Evolutionary conservation across 805 yeast genomes (phyloP), one percentile per base, ranked within the genome.

Genomic region (Metschnikowia reukaufii): DNA sequence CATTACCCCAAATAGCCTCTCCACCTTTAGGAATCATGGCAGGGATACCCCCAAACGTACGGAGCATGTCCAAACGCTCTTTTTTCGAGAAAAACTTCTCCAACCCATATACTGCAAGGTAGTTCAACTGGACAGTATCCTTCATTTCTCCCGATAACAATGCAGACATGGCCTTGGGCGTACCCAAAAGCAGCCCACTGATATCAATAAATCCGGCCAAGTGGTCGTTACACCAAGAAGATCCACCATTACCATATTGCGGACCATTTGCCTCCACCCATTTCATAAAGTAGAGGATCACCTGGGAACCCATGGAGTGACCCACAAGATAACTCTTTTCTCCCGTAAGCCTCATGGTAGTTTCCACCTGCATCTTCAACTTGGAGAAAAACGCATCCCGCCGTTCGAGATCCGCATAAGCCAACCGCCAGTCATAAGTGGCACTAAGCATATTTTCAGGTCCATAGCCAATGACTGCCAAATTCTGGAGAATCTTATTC

Each of bases 11-110:
- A 27, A 94, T 79, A 4, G 81, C 61, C 31, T 83, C 84, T 2
- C 97, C 98, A 36, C 99, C 99, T 64, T 92, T 94, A 17, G 99
- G 99, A 23, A 94, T 61, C 99, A 94, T 94, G 46, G 94, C 81
- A 13, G 97, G 90, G 39, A 94, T 74, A 10, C 98, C 98, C n/a
- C 96, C 96, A 75, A 88, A 92, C 1, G 92, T 76, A 52, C 89
- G 76, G 40, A 90, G 63, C 86, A 94, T 75, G 51, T 88, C 95
- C 6, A 89, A 81, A 55, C 99, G 79, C 67, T 92, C 99, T 50
- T 81, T 79, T 62, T 96, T 79, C 42, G 94, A 85, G 65, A 94
- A 90, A 67, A 94, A 94, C 68, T 88, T 89, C 62, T 94, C 99
- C 47, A 94, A 76, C 1, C 97, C 99, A 60, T 88, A 89, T 54